Evolutionary conservation across 495 filamentous ascomycete species (phyloP).

Genomic region (Penicillium verhagenii): DNA sequence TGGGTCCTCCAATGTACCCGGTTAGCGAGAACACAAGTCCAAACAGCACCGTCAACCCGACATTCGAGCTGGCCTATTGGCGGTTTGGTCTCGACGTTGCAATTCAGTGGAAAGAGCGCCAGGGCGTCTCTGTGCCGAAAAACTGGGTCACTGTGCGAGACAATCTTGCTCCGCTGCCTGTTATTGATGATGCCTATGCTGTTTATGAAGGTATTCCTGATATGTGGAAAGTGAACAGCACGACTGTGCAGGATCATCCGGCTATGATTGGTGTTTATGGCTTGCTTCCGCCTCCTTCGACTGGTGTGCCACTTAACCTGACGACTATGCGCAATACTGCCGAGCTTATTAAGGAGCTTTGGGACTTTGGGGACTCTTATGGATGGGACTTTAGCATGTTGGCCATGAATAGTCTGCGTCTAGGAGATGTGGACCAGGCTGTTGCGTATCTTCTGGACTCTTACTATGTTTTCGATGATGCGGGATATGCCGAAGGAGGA

Average conservation of each 20-base stretch:
- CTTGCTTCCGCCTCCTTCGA: constrained; percentile 11
- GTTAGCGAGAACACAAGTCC: constrained; percentile 19
- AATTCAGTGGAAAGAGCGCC: constrained; percentile 14
- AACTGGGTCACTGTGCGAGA: constrained; percentile 13
- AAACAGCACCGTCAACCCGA: constrained; percentile 15
- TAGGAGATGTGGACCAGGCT: constrained; percentile 10
- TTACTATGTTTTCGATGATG: constrained; percentile 16
- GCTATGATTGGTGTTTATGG: constrained; percentile 13
- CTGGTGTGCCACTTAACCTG: not conserved
- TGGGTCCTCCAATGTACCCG: constrained; percentile 20
- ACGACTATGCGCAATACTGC: constrained; percentile 8
- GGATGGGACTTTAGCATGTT: constrained; percentile 19
- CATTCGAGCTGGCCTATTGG: constrained; percentile 21
- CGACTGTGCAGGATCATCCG: constrained; percentile 13
- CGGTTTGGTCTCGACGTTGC: constrained; percentile 15
- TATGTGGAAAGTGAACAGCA: constrained; percentile 14
- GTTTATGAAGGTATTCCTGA: constrained; percentile 17
- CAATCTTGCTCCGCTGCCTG: constrained; percentile 16
- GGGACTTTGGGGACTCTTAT: constrained; percentile 15
- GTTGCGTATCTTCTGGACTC: constrained; percentile 10
- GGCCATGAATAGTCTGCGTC: constrained; percentile 13
- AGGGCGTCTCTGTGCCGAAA: not conserved
- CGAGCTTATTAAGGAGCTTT: constrained; percentile 4
- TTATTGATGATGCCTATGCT: constrained; percentile 14
- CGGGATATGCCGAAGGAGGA: constrained; percentile 46